Evolutionary conservation across 371 early-diverging fungal species (phyloP), one percentile per base, ranked within the genome.

Genomic region (Nematocida sp.): DNA sequence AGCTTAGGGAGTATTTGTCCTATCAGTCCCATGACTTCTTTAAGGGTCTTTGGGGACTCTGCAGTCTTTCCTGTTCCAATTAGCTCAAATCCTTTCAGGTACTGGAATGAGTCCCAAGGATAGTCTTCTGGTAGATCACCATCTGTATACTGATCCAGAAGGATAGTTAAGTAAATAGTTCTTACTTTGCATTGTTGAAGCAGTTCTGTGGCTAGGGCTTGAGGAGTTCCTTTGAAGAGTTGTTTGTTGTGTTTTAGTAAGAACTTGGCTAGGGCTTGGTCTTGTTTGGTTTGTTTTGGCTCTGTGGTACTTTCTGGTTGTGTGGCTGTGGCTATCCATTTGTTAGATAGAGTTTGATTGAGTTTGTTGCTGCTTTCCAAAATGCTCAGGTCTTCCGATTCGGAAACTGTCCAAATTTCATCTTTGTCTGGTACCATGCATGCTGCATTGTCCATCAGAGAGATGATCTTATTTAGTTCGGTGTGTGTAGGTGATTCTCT

Each of bases 1-100:
- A n/a, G n/a, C n/a, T n/a, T n/a, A n/a, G n/a, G n/a, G n/a, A n/a
- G n/a, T n/a, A n/a, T n/a, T n/a, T n/a, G n/a, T n/a, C n/a, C n/a
- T n/a, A n/a, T n/a, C n/a, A n/a, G n/a, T n/a, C n/a, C n/a, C n/a
- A n/a, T n/a, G n/a, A n/a, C n/a, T n/a, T n/a, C n/a, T n/a, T n/a
- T n/a, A n/a, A n/a, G n/a, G n/a, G n/a, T n/a, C n/a, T n/a, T n/a
- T n/a, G n/a, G n/a, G n/a, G 52, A 0, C 57, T 41, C 43, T 1
- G 11, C 19, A n/a, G 13, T 13, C 13, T 17, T 13, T 13, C 1
- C 23, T n/a, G 17, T 38, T 40, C 35, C 40, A 40, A 34, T 2
- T 25, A 57, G 15, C 31, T 57, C 58, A 57, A 57, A 57, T 0
- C 58, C 58, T 25, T 25, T 38, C 19, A 57, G 40, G 40, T 57